Percentiles rank a stretch among this genome's conserved stretches.
Conservation (phyloP, 2,329 filamentous ascomycete genomes). For the Cladosporium cucumerinum region DNA sequence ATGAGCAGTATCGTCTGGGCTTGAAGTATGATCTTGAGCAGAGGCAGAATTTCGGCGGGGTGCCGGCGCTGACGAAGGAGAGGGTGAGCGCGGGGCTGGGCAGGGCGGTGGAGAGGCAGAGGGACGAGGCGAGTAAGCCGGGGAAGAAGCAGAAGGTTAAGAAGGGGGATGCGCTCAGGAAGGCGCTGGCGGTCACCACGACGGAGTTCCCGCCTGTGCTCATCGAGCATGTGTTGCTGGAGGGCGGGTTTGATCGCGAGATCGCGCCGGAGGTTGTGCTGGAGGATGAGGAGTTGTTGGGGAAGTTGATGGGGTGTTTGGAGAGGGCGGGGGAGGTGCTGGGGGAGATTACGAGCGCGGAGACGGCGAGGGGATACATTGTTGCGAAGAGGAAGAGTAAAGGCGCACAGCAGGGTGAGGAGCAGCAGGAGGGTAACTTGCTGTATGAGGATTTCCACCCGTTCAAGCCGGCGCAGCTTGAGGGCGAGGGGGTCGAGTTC, state of each 20-base stretch:
- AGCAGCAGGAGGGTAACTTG: slow-evolving; percentile 43
- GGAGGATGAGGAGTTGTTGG: slow-evolving; percentile 60
- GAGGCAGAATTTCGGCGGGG: slow-evolving; percentile 76
- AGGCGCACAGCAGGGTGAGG: slow-evolving; percentile 32
- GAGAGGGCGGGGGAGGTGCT: slow-evolving; percentile 68
- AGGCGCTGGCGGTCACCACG: slow-evolving; percentile 77
- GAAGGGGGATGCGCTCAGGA: slow-evolving; percentile 70
- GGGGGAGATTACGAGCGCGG: slow-evolving; percentile 63
- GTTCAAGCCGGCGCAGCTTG: slow-evolving; percentile 78
- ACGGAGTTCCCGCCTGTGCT: slow-evolving; percentile 85
- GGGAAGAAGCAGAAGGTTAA: slow-evolving; percentile 71
- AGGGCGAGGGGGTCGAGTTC: slow-evolving; percentile 63
- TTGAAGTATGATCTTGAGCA: slow-evolving; percentile 75
- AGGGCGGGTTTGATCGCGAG: slow-evolving; percentile 66
- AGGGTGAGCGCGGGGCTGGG: slow-evolving; percentile 67
- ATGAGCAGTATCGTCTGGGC: slow-evolving; percentile 77
- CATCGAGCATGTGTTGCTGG: slow-evolving; percentile 77
- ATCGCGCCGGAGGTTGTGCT: slow-evolving; percentile 67
- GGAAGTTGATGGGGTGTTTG: slow-evolving; percentile 65
- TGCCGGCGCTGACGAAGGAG: slow-evolving; percentile 71
- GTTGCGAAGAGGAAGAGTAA: slow-evolving; percentile 61
- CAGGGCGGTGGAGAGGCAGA: slow-evolving; percentile 59
- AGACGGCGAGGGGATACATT: slow-evolving; percentile 77
- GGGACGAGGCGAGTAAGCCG: slow-evolving; percentile 46
- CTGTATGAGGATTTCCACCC: slow-evolving; percentile 96